Evolutionary conservation across 2,329 filamentous ascomycete species (phyloP).

Genomic region (Sarocladiaceae sp.): DNA sequence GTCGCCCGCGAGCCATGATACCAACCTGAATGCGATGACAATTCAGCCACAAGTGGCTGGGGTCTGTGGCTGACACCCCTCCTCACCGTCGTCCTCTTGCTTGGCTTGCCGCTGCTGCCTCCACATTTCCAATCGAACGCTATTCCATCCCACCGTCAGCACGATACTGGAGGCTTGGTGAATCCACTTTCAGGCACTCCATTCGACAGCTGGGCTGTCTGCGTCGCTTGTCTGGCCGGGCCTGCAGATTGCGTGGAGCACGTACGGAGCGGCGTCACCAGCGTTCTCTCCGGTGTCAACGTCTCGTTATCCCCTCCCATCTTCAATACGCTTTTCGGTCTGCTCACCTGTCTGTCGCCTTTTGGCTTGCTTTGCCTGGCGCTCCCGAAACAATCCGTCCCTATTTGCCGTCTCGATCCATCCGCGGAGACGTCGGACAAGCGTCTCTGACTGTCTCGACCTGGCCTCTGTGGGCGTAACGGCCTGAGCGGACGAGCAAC

Average conservation of each 20-base stretch:
- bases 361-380: neutral
- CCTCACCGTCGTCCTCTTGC: too few relatives aligned
- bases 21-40: too few relatives aligned
- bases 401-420: neutral
- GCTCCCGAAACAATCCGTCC: neutral
- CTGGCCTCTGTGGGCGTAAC: neutral
- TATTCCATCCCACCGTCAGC: neutral
- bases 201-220: neutral
- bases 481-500: neutral
- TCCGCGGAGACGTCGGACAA: neutral
- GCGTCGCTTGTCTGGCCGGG: neutral
- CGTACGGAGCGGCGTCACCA: constrained; percentile 1
- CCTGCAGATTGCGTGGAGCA: constrained; percentile 5
- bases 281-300: constrained; percentile 5
- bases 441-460: neutral
- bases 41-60: too few relatives aligned
- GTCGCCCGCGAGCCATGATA: too few relatives aligned
- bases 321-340: neutral
- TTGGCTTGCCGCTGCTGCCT: neutral
- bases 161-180: neutral
- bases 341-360: too few relatives aligned
- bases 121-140: neutral
- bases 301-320: neutral
- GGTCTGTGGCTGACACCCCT: too few relatives aligned
- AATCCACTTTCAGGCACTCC: constrained; percentile 8